phyloP scores from a whole-genome alignment of 345 rosid genomes.

The Aquilaria malaccensis region DNA sequence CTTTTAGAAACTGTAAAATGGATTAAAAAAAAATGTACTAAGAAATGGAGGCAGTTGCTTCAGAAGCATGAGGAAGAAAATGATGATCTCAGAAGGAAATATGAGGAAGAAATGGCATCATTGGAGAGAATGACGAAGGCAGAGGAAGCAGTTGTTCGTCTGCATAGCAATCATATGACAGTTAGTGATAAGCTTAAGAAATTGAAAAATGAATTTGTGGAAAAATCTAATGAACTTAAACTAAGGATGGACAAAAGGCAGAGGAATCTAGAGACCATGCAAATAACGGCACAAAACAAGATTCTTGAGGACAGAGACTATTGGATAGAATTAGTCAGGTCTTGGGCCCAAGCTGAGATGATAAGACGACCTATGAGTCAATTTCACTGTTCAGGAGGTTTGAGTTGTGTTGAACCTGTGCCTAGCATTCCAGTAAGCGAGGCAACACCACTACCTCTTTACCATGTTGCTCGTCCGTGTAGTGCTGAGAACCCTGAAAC shows the following conservation, averaged over 20 bases:
- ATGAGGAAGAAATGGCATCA: slow-evolving; percentile 34
- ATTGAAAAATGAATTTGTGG: slow-evolving; percentile 38
- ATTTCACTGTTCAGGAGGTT: slow-evolving; percentile 9
- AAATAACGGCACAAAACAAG: slow-evolving; percentile 31
- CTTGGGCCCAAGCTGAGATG: slow-evolving; percentile 43
- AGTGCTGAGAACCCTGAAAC: too few relatives aligned
- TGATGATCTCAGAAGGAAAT: slow-evolving; percentile 26
- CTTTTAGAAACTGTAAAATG: slow-evolving; percentile 32
- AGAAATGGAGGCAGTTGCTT: slow-evolving; percentile 35
- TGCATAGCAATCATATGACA: slow-evolving; percentile 25
- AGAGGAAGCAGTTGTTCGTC: slow-evolving; percentile 50
- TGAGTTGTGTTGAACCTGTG: slow-evolving; percentile 2
- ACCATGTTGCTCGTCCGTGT: slow-evolving; percentile 4
- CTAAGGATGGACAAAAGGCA: slow-evolving; percentile 23
- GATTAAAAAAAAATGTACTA: slow-evolving; percentile 41
- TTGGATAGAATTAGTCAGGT: slow-evolving; percentile 37
- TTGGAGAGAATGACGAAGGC: slow-evolving; percentile 36
- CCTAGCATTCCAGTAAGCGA: slow-evolving; percentile 10
- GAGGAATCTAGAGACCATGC: slow-evolving; percentile 33
- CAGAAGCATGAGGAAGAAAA: slow-evolving; percentile 38
- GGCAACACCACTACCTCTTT: slow-evolving; percentile 14
- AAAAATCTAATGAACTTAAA: slow-evolving; percentile 34
- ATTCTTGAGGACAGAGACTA: slow-evolving; percentile 33
- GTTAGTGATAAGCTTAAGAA: slow-evolving; percentile 36
- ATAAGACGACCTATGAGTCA: slow-evolving; percentile 15